These are phyloP conservation scores for Casuarina cunninghamiana DNA, from an alignment of 306 rosid species.

Conservation along the genomic window DNA sequence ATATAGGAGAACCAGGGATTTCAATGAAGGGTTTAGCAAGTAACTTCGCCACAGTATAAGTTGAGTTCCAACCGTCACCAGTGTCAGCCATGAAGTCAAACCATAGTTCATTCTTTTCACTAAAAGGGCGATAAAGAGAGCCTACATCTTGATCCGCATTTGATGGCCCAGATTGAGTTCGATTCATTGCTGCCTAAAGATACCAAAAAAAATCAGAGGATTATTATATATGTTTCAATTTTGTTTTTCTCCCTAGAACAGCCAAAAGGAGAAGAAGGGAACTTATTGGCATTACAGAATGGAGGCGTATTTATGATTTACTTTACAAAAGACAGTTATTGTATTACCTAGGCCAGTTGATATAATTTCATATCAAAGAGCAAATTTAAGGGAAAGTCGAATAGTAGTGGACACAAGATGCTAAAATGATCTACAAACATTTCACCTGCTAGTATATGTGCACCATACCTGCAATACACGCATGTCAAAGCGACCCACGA, in stretches of 20 bases:
- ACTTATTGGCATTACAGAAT: constrained; percentile 14
- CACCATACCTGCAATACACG: constrained; percentile 89
- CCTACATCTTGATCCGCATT: constrained; percentile 53
- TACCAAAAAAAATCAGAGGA: not conserved
- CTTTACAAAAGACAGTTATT: constrained; percentile 81
- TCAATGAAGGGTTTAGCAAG: constrained; percentile 76
- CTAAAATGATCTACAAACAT: too few relatives aligned
- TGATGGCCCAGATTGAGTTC: not conserved
- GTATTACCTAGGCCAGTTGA: constrained; percentile 57
- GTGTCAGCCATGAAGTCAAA: constrained; percentile 99
- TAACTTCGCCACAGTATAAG: constrained; percentile 81
- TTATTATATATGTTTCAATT: not conserved
- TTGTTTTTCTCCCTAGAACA: not conserved
- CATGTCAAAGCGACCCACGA: constrained; percentile 98
- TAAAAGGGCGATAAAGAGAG: constrained; percentile 60
- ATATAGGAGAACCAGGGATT: constrained; percentile 35
- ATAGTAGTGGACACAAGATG: too few relatives aligned
- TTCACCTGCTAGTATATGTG: too few relatives aligned
- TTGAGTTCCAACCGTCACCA: constrained; percentile 98
- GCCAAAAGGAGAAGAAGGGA: constrained; percentile 7
- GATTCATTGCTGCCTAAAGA: constrained; percentile 80
- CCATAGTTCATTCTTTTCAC: constrained; percentile 77
- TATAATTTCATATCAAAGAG: not conserved
- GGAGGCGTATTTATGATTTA: not conserved
- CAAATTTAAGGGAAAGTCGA: too few relatives aligned